Evolutionary conservation across 768 basidiomycete genomes (phyloP).

Genomic region (Tricholoma sp.): DNA sequence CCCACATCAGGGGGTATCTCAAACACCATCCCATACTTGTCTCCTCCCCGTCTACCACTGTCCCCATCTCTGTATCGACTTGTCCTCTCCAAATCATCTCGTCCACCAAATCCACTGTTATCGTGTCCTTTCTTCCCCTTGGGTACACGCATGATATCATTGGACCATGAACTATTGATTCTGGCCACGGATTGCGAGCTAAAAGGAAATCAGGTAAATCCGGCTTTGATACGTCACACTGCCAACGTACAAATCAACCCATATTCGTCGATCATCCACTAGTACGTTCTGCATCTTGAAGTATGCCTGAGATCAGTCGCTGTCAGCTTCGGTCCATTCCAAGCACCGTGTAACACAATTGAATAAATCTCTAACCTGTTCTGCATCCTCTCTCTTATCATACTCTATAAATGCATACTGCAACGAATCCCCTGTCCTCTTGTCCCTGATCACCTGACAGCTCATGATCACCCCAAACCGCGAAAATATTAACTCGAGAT

Average conservation of each 20-base stretch:
- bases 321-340: neutral
- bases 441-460: conserved; percentile 96
- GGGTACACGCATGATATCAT: conserved; percentile 56
- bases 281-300: conserved; percentile 99
- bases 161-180: conserved; percentile 78
- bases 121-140: conserved; percentile 22
- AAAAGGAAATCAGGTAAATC: conserved; percentile 22
- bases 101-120: conserved; percentile 55
- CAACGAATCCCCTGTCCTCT: conserved; percentile 90
- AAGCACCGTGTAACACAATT: neutral
- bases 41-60: conserved; percentile 17
- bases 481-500: conserved; percentile 95
- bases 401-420: conserved; percentile 99
- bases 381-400: conserved; percentile 88
- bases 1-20: conserved; percentile 48
- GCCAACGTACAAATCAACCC: conserved; percentile 90
- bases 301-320: conserved; percentile 59
- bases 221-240: neutral
- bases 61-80: conserved; percentile 56
- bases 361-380: conserved; percentile 56
- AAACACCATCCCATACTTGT: conserved; percentile 78
- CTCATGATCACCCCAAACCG: conserved; percentile 94
- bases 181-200: conserved; percentile 94
- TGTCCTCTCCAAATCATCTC: conserved; percentile 71
- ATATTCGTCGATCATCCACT: conserved; percentile 95